These are phyloP conservation scores for Geranium brycei DNA, from an alignment of 345 rosid species.

Conservation along the genomic window DNA sequence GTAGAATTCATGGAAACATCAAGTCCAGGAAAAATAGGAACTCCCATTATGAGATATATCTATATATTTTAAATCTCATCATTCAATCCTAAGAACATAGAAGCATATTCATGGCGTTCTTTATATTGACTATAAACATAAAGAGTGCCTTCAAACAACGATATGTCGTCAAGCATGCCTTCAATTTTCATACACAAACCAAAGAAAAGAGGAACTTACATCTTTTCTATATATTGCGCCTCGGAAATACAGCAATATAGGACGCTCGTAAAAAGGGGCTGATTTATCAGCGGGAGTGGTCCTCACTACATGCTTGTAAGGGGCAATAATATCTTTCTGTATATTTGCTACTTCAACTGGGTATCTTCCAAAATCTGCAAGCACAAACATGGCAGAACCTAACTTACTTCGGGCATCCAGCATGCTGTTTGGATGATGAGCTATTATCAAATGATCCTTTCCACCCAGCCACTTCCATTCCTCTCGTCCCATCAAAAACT, in stretches of 20 bases:
- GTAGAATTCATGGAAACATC: too few species aligned
- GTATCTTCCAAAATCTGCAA: conserved; percentile 91
- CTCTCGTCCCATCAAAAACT: conserved; percentile 30
- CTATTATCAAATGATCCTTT: conserved; percentile 48
- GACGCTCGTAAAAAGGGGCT: conserved; percentile 53
- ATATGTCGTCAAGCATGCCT: neutral
- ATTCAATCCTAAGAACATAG: too few species aligned
- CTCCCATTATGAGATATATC: too few species aligned
- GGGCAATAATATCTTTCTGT: conserved; percentile 70
- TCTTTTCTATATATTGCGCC: conserved; percentile 92
- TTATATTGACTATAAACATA: too few species aligned
- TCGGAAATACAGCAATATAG: conserved; percentile 58
- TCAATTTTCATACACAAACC: neutral
- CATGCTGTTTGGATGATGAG: conserved; percentile 89
- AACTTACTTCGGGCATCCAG: conserved; percentile 41
- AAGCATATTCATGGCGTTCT: too few species aligned
- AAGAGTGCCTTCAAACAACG: too few species aligned
- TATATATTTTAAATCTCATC: too few species aligned
- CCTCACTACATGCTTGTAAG: conserved; percentile 73
- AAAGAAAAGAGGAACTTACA: conserved; percentile 34
- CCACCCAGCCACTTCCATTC: conserved; percentile 59
- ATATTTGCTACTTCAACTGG: conserved; percentile 53
- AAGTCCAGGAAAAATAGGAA: too few species aligned
- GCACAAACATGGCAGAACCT: conserved; percentile 79
- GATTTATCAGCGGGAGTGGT: conserved; percentile 37